Percentiles rank a stretch among this genome's conserved stretches.
Evolutionary conservation across 768 basidiomycete genomes (phyloP).

Genomic region (Porphyrellus cyaneotinctus): DNA sequence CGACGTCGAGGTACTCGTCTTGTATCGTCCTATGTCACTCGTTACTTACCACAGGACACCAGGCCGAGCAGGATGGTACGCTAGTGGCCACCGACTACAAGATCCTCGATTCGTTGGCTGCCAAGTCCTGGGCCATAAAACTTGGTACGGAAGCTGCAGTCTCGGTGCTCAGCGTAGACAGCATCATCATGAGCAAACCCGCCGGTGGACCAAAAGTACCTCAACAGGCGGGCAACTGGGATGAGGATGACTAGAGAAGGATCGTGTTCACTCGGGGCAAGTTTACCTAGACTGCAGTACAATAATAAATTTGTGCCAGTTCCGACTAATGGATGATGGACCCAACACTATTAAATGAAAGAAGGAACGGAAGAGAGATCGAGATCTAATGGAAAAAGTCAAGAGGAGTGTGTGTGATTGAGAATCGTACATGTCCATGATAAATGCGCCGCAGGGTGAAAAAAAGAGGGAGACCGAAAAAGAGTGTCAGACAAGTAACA

Average conservation of each 20-base stretch:
- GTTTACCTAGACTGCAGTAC: conserved; percentile 24
- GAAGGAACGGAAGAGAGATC: neutral
- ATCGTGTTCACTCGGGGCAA: conserved; percentile 10
- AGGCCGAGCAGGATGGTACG: conserved; percentile 81
- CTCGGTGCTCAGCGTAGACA: conserved; percentile 90
- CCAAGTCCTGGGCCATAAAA: conserved; percentile 85
- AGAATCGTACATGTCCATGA: conserved; percentile 32
- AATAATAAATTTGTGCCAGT: conserved; percentile 26
- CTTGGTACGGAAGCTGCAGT: conserved; percentile 91
- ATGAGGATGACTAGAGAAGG: conserved; percentile 52
- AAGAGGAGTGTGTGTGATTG: conserved; percentile 9
- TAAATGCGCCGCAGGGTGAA: conserved; percentile 24
- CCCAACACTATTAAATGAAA: conserved; percentile 6
- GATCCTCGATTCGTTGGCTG: conserved; percentile 84
- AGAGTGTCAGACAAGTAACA: conserved; percentile 18
- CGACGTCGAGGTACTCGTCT: conserved; percentile 72
- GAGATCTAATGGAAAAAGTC: conserved; percentile 3
- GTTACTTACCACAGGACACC: conserved; percentile 1
- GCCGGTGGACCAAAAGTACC: conserved; percentile 85
- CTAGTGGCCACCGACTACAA: conserved; percentile 55
- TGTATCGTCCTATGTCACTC: neutral
- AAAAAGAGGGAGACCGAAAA: neutral
- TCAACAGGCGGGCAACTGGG: conserved; percentile 86
- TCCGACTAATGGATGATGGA: conserved; percentile 18
- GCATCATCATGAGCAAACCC: conserved; percentile 96